Evolutionary conservation across 768 basidiomycete genomes (phyloP).

Genomic region (Saitozyma sp.): DNA sequence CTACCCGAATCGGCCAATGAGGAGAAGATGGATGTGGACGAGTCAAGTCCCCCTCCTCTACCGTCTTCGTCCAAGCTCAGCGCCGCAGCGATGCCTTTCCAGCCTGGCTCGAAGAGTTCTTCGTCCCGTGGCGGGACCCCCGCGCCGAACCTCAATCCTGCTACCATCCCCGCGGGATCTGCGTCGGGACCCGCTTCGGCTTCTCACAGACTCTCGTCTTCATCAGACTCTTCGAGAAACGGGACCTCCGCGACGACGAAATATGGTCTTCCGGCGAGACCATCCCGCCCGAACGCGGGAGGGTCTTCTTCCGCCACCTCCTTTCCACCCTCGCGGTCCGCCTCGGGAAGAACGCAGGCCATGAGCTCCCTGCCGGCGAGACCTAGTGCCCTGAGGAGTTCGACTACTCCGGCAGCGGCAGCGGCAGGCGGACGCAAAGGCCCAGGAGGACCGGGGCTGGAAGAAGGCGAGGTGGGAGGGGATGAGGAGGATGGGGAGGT

Average conservation of each 20-base stretch:
- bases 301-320: neutral
- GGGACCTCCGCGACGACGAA: neutral
- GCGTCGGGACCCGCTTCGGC: neutral
- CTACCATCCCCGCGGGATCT: constrained; percentile 6
- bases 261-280: neutral
- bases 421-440: neutral
- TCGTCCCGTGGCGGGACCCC: neutral
- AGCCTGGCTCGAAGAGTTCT: constrained; percentile 15
- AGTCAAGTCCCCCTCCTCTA: constrained; percentile 1
- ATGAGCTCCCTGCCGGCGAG: constrained; percentile 9
- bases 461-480: constrained; percentile 22
- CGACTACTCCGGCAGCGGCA: constrained; percentile 3
- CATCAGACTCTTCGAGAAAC: constrained; percentile 8
- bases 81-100: constrained; percentile 32
- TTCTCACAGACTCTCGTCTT: neutral
- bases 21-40: constrained; percentile 40
- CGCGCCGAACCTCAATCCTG: constrained; percentile 5
- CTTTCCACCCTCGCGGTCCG: neutral
- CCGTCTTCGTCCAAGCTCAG: constrained; percentile 7
- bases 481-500: constrained; percentile 25
- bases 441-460: neutral
- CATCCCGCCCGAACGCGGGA: neutral
- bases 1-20: constrained; percentile 22
- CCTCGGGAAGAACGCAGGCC: neutral
- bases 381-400: constrained; percentile 21